These are phyloP conservation scores for Citrus maxima DNA, from an alignment of 345 rosid genomes.

Conservation along the genomic window DNA sequence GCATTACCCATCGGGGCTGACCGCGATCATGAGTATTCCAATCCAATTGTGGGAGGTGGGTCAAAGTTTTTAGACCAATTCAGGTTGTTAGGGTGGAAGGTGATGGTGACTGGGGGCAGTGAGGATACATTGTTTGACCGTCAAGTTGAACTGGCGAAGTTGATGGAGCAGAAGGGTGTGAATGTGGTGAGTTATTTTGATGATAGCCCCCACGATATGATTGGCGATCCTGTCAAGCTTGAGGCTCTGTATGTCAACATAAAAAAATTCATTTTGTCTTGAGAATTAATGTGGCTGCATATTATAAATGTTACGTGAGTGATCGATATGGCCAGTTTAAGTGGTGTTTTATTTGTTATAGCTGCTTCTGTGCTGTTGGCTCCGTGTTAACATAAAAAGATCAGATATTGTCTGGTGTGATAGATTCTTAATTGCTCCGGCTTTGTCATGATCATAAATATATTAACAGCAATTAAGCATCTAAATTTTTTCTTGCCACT, in stretches of 20 bases:
- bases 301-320: no score
- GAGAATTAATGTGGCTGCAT: neutral
- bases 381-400: no score
- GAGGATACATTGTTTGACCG: constrained; percentile 54
- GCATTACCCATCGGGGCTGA: constrained; percentile 47
- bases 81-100: constrained; percentile 36
- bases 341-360: no score
- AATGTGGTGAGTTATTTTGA: constrained; percentile 24
- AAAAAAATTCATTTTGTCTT: constrained; percentile 23
- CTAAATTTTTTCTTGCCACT: no score
- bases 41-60: constrained; percentile 40
- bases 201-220: constrained; percentile 41
- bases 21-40: constrained; percentile 56
- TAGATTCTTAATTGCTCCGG: no score
- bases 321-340: no score
- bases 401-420: no score
- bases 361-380: no score
- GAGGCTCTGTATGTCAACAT: constrained; percentile 13
- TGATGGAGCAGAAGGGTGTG: constrained; percentile 44
- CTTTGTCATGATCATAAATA: no score
- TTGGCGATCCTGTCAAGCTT: constrained; percentile 20
- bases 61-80: constrained; percentile 20
- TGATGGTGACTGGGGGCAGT: constrained; percentile 36
- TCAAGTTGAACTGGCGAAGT: constrained; percentile 31
- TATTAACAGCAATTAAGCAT: no score